Conservation (phyloP, 352 stramenopile species). For the Globisporangium recalcitrans region DNA sequence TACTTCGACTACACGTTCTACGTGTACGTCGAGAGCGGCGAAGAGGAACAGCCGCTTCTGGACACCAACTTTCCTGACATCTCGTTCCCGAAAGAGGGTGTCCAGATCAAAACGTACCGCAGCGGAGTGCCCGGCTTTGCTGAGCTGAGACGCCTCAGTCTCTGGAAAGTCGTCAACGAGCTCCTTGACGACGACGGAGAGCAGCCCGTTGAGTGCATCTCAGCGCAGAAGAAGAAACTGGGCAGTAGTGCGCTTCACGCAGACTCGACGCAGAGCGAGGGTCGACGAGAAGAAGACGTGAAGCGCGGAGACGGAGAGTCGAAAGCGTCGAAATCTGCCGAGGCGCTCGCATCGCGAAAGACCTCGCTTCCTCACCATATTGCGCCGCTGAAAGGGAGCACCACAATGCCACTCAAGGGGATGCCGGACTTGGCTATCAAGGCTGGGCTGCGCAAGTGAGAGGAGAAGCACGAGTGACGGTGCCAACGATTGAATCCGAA, state of each 20-base stretch:
- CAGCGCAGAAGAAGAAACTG: conserved; percentile 7
- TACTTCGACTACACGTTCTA: conserved; percentile 92
- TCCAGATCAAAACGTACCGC: conserved; percentile 84
- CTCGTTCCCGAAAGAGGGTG: conserved; percentile 78
- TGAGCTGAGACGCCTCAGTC: conserved; percentile 62
- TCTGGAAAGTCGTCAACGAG: conserved; percentile 81
- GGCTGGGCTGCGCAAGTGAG: conserved; percentile 63
- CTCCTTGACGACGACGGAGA: conserved; percentile 33
- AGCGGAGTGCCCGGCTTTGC: conserved; percentile 58
- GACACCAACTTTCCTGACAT: conserved; percentile 93
- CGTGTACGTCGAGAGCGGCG: conserved; percentile 83
- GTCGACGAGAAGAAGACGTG: conserved; percentile 52
- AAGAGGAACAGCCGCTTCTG: conserved; percentile 89
- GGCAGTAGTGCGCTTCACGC: conserved; percentile 22
- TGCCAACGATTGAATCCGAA: background rate
- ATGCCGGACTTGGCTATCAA: conserved; percentile 71
- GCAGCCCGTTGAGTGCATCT: conserved; percentile 22
- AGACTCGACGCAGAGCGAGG: conserved; percentile 53
- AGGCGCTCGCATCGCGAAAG: conserved; percentile 37
- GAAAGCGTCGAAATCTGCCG: conserved; percentile 33
- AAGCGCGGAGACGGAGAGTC: conserved; percentile 40
- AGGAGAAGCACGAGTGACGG: background rate
- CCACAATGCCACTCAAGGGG: conserved; percentile 43
- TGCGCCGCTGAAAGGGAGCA: conserved; percentile 57
- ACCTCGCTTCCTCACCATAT: conserved; percentile 77